phyloP scores from a whole-genome alignment of 805 yeast genomes.

The Ogataea salicorniae region DNA sequence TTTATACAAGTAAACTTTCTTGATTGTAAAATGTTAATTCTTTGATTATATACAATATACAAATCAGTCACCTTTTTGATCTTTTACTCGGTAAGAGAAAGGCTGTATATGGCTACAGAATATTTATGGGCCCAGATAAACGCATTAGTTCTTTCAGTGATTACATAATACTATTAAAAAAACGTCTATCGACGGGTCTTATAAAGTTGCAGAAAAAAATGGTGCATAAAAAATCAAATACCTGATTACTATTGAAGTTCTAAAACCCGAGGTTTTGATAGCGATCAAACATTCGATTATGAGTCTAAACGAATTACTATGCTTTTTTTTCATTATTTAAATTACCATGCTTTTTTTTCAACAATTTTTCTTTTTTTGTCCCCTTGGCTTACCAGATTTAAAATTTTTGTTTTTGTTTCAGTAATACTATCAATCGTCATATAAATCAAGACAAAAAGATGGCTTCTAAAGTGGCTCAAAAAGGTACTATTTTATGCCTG shows the following conservation, averaged over 20 bases:
- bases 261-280: background rate
- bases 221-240: too few species aligned
- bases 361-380: background rate
- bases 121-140: too few species aligned
- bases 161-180: too few species aligned
- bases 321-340: background rate
- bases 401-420: background rate
- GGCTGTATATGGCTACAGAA: too few species aligned
- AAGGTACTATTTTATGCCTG: slow-evolving; percentile 64
- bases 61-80: too few species aligned
- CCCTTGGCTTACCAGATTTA: background rate
- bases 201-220: background rate
- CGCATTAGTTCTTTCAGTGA: too few species aligned
- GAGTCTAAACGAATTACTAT: background rate
- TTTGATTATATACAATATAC: too few species aligned
- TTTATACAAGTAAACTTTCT: too few species aligned
- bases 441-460: slow-evolving; percentile 8
- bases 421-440: background rate
- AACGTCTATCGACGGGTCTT: background rate
- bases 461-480: slow-evolving; percentile 22
- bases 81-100: too few species aligned
- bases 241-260: background rate
- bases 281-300: background rate
- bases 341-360: background rate
- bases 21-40: too few species aligned